Evolutionary conservation across 2,329 filamentous ascomycete species (phyloP), one percentile per base, ranked within the genome.

Genomic region (Macrophomina tecta): DNA sequence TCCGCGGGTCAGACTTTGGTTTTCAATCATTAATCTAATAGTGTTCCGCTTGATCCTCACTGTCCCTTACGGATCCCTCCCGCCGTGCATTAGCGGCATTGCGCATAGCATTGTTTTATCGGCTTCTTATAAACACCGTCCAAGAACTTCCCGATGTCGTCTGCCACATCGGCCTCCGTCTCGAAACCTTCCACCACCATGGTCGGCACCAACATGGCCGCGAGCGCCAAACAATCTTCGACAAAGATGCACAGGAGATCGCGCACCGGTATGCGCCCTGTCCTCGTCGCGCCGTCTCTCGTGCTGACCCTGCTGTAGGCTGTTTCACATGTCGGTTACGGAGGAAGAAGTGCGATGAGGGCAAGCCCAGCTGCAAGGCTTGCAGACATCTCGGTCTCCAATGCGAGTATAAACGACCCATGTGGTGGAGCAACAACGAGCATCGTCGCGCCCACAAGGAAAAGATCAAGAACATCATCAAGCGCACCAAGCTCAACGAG

Each of bases 371-470:
- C 60, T 90, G 89, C 77, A 84, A 83, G 72, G 87, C 88, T 68
- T 91, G 88, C 80, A 84, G 82, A 70, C 86, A 89, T 75, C 89
- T 99, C 66, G 91, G 91, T 64, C 86, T 99, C 67, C 85, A 86
- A 74, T 99, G 95, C 83, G 93, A 98, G 84, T 99, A 98, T 84
- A 97, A 97, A 85, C 86, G 94, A 76, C 95, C 95, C 45, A 88
- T 92, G 82, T 99, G 95, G 95, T 99, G 95, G 95, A 91, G 90
- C 81, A 97, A 95, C 84, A 91, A 91, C 75, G 93, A 97, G 70
- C 89, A 91, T 75, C 87, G 95, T 72, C 88, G 90, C 73, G 83
- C 89, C 66, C 93, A 97, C 79, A 99, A 98, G 83, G 95, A 98
- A 77, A 84, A 90, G 72, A 97, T 99, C 85, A 99, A 99, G 86